Evolutionary conservation across 192 early-diverging fungal genomes (phyloP).

Genomic region (Linnemannia schmuckeri): DNA sequence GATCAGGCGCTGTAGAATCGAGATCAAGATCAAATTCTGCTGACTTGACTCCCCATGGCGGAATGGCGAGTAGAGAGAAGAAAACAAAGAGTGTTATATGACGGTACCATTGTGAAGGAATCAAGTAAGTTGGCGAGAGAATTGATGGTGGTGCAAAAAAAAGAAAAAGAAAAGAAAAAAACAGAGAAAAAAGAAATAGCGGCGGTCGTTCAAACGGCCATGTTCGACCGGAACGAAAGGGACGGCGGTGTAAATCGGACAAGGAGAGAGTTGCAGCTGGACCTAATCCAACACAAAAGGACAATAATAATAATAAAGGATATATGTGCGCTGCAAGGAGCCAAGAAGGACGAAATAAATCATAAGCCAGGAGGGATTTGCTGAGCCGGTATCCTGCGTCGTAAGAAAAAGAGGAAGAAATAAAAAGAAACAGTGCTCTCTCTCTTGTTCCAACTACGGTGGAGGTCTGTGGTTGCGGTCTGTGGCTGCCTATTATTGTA

Average conservation of each 20-base stretch:
- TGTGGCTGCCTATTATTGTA: no score
- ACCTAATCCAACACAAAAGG: background rate
- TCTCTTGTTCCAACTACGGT: no score
- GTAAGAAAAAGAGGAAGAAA: background rate
- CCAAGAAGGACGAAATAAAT: slow-evolving; percentile 1
- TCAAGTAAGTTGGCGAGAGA: background rate
- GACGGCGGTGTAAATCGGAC: no score
- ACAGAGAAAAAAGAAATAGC: background rate
- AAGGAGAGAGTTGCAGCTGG: background rate
- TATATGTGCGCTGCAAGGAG: background rate
- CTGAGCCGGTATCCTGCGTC: background rate
- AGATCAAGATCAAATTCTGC: background rate
- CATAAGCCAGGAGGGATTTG: background rate
- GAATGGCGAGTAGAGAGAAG: background rate
- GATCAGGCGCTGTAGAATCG: background rate
- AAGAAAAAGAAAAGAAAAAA: background rate
- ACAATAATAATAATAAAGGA: background rate
- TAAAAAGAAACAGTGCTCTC: background rate
- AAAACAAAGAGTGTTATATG: background rate
- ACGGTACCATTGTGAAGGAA: background rate
- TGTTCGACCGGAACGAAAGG: no score
- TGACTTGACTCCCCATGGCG: background rate
- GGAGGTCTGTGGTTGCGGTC: no score
- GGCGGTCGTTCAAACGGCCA: background rate
- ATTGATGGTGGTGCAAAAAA: background rate